Percentiles rank a stretch among this genome's conserved stretches.
These are phyloP conservation scores for Cystobasidium tubakii DNA, from an alignment of 768 basidiomycete species.

Conservation along the genomic window DNA sequence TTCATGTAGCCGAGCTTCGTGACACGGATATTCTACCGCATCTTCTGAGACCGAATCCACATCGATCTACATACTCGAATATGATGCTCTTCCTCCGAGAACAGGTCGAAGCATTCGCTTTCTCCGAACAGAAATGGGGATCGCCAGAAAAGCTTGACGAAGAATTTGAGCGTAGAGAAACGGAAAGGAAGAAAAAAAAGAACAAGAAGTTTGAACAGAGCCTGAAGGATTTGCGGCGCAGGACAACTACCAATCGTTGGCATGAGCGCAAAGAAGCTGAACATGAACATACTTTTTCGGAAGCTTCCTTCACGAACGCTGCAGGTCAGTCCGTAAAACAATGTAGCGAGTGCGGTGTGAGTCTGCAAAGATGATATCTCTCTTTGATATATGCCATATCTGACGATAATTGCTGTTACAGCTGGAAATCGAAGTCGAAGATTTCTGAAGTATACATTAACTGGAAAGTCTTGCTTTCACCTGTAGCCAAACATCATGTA, in stretches of 20 bases:
- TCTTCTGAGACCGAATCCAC: constrained; percentile 86
- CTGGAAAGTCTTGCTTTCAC: neutral
- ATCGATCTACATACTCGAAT: constrained; percentile 90
- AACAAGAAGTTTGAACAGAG: constrained; percentile 92
- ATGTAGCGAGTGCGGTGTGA: constrained; percentile 85
- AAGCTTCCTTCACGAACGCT: constrained; percentile 53
- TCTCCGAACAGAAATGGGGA: constrained; percentile 82
- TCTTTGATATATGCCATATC: constrained; percentile 49
- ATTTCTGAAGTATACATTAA: constrained; percentile 3
- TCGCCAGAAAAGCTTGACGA: constrained; percentile 81
- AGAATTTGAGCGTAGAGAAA: constrained; percentile 71
- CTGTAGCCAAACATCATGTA: constrained; percentile 9
- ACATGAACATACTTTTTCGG: constrained; percentile 78
- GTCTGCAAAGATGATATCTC: constrained; percentile 78
- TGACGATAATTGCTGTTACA: neutral
- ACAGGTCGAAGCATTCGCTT: constrained; percentile 94
- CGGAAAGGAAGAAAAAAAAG: constrained; percentile 81
- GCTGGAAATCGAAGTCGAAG: constrained; percentile 35
- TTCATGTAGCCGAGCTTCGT: constrained; percentile 75
- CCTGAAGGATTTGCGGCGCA: constrained; percentile 70
- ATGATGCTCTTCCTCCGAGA: constrained; percentile 97
- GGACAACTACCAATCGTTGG: constrained; percentile 84
- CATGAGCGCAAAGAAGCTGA: constrained; percentile 78
- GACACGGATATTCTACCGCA: constrained; percentile 90
- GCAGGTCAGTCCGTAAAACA: constrained; percentile 60